These are phyloP conservation scores for Populus tremula DNA, from an alignment of 345 rosid genomes.

Conservation along the genomic window DNA sequence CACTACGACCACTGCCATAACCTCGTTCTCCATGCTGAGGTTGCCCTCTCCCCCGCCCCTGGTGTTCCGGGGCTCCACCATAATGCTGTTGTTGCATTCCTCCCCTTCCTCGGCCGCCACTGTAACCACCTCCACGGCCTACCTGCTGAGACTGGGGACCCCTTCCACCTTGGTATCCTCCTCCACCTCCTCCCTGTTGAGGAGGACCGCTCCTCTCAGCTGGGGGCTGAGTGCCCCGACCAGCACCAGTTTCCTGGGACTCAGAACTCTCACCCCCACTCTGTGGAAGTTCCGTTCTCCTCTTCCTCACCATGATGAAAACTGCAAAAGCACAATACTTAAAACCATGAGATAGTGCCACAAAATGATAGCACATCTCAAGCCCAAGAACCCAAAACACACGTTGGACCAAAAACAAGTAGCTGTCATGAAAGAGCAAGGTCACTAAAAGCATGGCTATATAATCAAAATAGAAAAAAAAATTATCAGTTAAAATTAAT, in stretches of 20 bases:
- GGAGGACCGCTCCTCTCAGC: conserved; percentile 37
- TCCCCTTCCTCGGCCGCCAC: conserved; percentile 49
- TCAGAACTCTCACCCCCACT: conserved; percentile 70
- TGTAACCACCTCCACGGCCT: conserved; percentile 45
- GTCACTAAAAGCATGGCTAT: background rate
- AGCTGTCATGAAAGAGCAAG: background rate
- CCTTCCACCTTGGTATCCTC: conserved; percentile 56
- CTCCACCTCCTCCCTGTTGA: conserved; percentile 42
- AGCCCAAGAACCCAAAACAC: background rate
- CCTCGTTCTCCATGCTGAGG: conserved; percentile 65
- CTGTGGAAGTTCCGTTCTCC: conserved; percentile 50
- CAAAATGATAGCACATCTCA: background rate
- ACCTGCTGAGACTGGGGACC: conserved; percentile 62
- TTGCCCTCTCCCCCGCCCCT: conserved; percentile 74
- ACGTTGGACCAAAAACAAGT: background rate
- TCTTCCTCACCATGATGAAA: conserved; percentile 74
- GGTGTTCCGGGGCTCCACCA: conserved; percentile 58
- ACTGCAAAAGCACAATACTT: conserved; percentile 16
- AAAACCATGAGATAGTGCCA: background rate
- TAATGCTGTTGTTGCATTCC: conserved; percentile 56
- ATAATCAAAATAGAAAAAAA: background rate
- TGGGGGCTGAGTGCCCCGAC: conserved; percentile 52
- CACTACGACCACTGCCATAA: conserved; percentile 35
- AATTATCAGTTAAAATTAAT: background rate
- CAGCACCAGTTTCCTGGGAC: conserved; percentile 39